Base-by-base conservation (phyloP, 345 rosid genomes). In the Corchorus capsularis region DNA sequence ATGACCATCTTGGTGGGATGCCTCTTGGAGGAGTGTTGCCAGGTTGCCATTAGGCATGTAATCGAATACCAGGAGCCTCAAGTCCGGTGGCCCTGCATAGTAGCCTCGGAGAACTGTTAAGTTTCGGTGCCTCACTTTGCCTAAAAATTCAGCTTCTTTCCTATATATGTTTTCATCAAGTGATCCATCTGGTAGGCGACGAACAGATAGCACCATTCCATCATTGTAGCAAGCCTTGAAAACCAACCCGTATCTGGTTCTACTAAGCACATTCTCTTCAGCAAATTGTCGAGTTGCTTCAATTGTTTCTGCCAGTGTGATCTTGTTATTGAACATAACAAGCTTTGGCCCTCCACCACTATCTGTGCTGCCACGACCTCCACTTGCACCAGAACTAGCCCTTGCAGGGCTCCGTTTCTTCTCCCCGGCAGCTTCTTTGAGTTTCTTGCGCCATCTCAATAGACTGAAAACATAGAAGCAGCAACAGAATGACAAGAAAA, bases 31-130 rank as follows among this genome's bases (percentile, higher is more conserved):
- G 55, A 96, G 87, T 0, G 99, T 96, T 12, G 93, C 91, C 15
- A 96, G 88, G 86, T 92, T 96, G 35, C 98, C 99, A 11, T 96
- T 96, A 0, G 99, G 99, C 99, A 94, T 94, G 91, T 94, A 94
- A 77, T 93, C 98, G 63, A 85, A 93, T 6, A 86, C 96, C 68
- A 95, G 85, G 20, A 96, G 94, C 84, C 96, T 88, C 49, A 86
- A 32, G 79, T 96, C 96, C 1, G 94, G 92, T 63, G 94, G 86
- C 37, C 99, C 98, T 0, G 93, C 93, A 5, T 89, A 93, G 85
- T 92, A 96, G 14, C 99, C 99, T 0, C 98, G 96, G 53, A 93
- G 87, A 46, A 93, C 97, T 0, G 98, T 96, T 59, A 96, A 76
- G 85, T 96, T 96, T 11, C 93, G 75, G 86, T 96, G 98, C 90